Evolutionary conservation across 306 rosid species (phyloP).

Genomic region (Herpetospermum pedunculosum): DNA sequence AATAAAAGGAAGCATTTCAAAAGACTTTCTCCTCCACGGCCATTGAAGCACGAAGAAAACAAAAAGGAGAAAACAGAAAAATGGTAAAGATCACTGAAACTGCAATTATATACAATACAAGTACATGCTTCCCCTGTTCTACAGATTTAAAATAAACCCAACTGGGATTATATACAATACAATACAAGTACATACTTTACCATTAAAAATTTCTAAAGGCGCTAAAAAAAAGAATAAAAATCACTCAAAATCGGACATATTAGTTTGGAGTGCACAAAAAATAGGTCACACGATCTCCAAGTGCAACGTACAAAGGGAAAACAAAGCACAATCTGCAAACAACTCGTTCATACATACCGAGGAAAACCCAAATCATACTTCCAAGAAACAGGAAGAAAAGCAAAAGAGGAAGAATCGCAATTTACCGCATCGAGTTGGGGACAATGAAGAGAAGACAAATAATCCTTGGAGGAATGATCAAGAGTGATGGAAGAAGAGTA

Average conservation of each 20-base stretch:
- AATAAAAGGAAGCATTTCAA: background rate
- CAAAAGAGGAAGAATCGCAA: background rate
- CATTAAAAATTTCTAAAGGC: background rate
- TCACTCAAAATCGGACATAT: background rate
- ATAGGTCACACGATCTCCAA: background rate
- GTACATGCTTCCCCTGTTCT: background rate
- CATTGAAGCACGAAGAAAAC: background rate
- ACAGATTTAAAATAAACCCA: background rate
- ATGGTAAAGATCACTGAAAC: background rate
- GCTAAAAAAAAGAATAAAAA: background rate
- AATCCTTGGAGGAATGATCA: conserved; percentile 21
- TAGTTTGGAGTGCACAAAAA: background rate
- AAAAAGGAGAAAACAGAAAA: background rate
- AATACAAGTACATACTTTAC: no score
- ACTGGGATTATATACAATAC: no score
- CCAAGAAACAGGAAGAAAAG: background rate
- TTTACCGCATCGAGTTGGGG: conserved; percentile 25
- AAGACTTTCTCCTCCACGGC: background rate
- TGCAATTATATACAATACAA: background rate
- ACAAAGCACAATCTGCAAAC: background rate
- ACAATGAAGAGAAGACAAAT: conserved; percentile 4
- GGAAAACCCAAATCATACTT: conserved; percentile 1
- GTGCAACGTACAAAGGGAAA: background rate
- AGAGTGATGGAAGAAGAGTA: conserved; percentile 35
- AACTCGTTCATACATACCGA: background rate